Evolutionary conservation across 306 rosid species (phyloP), one percentile per base, ranked within the genome.

Genomic region (Trifolium repens): DNA sequence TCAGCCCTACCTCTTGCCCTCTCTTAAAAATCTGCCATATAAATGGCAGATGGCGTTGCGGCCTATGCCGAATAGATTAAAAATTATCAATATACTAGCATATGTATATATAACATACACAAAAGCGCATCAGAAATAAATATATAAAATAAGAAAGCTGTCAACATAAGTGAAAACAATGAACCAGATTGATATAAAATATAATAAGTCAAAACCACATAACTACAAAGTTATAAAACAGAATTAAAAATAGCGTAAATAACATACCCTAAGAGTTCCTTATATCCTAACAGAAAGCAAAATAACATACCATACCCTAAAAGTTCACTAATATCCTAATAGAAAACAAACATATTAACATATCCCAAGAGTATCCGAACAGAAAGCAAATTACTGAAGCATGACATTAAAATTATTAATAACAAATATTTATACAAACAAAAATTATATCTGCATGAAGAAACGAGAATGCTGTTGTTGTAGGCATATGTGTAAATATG

Each of bases 391-490:
- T 35, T 60, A 30, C 42, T 14, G 11, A 42, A 61, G 39, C 12
- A 39, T n/a, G 35, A 47, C 70, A 53, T 42, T 14, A 43, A 16
- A 69, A 57, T 14, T 24, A 46, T 40, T 52, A 57, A 4, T 52
- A 57, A 4, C 40, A 35, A 26, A 67, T 15, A 37, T 42, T 67
- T 16, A 27, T 27, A 49, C 13, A 67, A 58, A 58, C 64, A 58
- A 5, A 58, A 5, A 68, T 59, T 37, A 76, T 32, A 49, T 58
- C 58, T 14, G 27, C n/a, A 35, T 13, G 15, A 40, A 60, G 35
- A 69, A 63, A 22, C 43, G 19, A 7, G 54, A 43, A 67, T 66
- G 30, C 65, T 47, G 43, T 67, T 54, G n/a, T 44, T 54, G 66
- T 32, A 40, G 44, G n/a, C 75, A 66, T 42, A 58, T 2, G 32